Percentiles rank a stretch among this genome's conserved stretches.
These are phyloP conservation scores for Candida chauliodis DNA, from an alignment of 805 yeast genomes.

Conservation along the genomic window DNA sequence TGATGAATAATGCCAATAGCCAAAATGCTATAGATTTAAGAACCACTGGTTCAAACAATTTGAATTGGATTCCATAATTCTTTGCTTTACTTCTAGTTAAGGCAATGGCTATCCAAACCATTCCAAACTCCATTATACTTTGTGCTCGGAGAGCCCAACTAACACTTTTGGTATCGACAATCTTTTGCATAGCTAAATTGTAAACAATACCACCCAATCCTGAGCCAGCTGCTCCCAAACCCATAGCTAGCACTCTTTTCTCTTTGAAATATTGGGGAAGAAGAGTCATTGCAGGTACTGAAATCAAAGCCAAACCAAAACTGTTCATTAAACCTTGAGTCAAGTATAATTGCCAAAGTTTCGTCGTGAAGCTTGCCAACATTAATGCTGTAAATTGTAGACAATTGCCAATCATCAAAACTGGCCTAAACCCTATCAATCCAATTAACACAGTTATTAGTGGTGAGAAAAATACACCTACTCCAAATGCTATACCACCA, in stretches of 20 bases:
- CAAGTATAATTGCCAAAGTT: conserved; percentile 62
- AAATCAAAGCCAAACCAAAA: conserved; percentile 51
- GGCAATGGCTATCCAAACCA: conserved; percentile 20
- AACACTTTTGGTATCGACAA: conserved; percentile 34
- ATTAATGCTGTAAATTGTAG: conserved; percentile 53
- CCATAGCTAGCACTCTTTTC: conserved; percentile 53
- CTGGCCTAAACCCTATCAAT: conserved; percentile 35
- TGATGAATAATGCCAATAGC: conserved; percentile 37
- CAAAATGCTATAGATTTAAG: conserved; percentile 40
- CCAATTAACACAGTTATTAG: conserved; percentile 46
- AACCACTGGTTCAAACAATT: conserved; percentile 38
- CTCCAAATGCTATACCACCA: conserved; percentile 65
- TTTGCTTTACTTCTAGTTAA: conserved; percentile 17
- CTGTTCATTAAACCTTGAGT: conserved; percentile 70
- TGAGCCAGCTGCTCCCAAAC: conserved; percentile 47
- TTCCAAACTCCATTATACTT: conserved; percentile 33
- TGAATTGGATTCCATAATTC: conserved; percentile 18
- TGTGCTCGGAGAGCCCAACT: conserved; percentile 52
- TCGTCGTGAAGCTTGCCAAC: conserved; percentile 56
- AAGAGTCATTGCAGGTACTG: conserved; percentile 56
- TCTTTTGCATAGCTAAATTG: conserved; percentile 46
- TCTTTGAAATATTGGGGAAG: conserved; percentile 71
- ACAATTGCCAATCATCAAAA: conserved; percentile 45
- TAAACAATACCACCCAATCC: conserved; percentile 52
- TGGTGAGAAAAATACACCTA: conserved; percentile 52